These are phyloP conservation scores for Fusarium tuaranense DNA, from an alignment of 2,329 filamentous ascomycete species.

Conservation along the genomic window DNA sequence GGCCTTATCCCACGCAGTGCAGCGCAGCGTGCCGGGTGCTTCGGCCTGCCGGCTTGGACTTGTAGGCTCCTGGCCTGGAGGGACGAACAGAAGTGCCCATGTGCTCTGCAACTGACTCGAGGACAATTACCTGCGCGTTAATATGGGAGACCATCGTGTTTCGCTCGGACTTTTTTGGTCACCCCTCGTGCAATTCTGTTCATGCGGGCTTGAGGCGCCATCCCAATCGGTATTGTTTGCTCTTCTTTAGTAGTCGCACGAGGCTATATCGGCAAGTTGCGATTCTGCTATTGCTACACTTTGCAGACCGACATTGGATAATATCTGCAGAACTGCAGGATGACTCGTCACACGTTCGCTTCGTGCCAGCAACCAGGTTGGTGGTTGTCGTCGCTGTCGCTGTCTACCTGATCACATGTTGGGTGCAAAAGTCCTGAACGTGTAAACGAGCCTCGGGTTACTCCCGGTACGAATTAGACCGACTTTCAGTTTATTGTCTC, in stretches of 20 bases:
- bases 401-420: neutral
- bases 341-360: neutral
- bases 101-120: slow-evolving; percentile 23
- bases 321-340: neutral
- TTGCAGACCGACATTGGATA: neutral
- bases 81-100: neutral
- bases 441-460: neutral
- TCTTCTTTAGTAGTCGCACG: neutral
- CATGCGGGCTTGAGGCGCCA: slow-evolving; percentile 1
- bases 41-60: slow-evolving; percentile 6
- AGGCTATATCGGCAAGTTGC: neutral
- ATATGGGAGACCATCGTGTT: neutral
- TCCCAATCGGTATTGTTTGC: neutral
- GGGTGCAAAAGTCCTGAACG: neutral
- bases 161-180: slow-evolving; percentile 5
- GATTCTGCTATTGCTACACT: neutral
- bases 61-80: neutral
- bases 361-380: neutral
- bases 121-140: neutral
- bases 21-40: neutral
- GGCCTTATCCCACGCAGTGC: neutral
- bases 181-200: slow-evolving; percentile 7
- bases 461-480: neutral
- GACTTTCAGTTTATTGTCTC: neutral
- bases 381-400: neutral